A percentile compares a stretch with the other conserved stretches of the same genome.
Conservation (phyloP, 768 basidiomycete genomes). For the Boletellus ananas region DNA sequence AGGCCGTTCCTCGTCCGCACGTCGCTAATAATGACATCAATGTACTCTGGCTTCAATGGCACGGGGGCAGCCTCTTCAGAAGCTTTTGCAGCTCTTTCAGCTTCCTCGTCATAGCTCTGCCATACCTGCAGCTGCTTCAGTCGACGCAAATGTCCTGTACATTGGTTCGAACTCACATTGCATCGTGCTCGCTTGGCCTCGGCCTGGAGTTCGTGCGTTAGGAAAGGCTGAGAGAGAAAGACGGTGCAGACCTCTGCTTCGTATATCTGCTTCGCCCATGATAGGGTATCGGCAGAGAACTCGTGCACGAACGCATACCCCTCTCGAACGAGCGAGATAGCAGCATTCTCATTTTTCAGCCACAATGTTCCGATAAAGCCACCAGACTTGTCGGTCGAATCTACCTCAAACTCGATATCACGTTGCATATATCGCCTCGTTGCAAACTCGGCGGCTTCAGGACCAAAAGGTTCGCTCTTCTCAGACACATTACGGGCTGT, state of each 20-base stretch:
- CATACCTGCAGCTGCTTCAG: conserved; percentile 58
- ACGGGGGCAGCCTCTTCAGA: conserved; percentile 43
- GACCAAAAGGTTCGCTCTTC: conserved; percentile 85
- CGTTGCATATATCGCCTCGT: conserved; percentile 85
- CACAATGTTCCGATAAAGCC: conserved; percentile 92
- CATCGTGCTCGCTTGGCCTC: conserved; percentile 78
- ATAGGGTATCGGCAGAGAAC: conserved; percentile 78
- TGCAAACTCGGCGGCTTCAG: conserved; percentile 78
- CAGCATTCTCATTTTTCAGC: conserved; percentile 81
- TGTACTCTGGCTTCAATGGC: conserved; percentile 76
- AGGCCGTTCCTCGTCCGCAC: conserved; percentile 72
- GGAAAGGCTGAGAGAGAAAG: neutral
- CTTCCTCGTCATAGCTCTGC: conserved; percentile 76
- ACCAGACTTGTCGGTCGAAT: conserved; percentile 87
- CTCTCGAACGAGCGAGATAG: conserved; percentile 77
- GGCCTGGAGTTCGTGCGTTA: conserved; percentile 39
- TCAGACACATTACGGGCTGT: conserved; percentile 77
- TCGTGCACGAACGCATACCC: conserved; percentile 86
- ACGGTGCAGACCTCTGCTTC: conserved; percentile 70
- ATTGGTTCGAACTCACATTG: conserved; percentile 53
- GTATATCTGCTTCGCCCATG: conserved; percentile 76
- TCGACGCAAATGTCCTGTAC: neutral
- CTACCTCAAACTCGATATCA: conserved; percentile 91
- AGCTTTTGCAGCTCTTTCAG: conserved; percentile 51
- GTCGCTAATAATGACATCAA: conserved; percentile 91